Evolutionary conservation across 306 rosid genomes (phyloP), one percentile per base, ranked within the genome.

Genomic region (Bauhinia variegata): DNA sequence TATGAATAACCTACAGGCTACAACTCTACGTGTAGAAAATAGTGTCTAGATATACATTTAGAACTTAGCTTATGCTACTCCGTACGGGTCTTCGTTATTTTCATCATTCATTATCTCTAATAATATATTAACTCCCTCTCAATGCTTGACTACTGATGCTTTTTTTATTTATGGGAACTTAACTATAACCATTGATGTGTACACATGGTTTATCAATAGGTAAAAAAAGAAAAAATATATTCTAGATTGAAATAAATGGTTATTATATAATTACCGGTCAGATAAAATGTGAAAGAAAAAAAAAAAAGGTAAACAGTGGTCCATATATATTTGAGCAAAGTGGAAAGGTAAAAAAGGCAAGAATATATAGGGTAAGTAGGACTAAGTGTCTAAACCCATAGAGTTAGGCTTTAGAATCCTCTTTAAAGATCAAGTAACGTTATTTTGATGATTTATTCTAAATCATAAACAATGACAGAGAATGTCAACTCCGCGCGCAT

Each of bases 401-500:
- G 84, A 78, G 17, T 73, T 76, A 65, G 83, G 83, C 81, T 81
- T 65, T 61, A 78, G 80, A 80, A 80, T 74, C 75, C 62, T 70
- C 71, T 78, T 80, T 61, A 76, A 78, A 68, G 55, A 55, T 43
- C 57, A 67, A 79, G 34, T 39, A 71, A 77, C 36, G 43, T 59
- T 46, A 57, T 54, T n/a, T n/a, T 23, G 19, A 61, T 43, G 65
- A 77, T 62, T 77, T 83, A 77, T 75, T 79, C 75, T 68, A 38
- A 68, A 78, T 54, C 73, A 81, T 49, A 74, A 82, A 80, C 67
- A 66, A 74, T 78, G 74, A 54, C 60, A 50, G 42, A 79, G 78
- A 82, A 81, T 85, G 85, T 84, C 84, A 75, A 79, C 83, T 74
- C 65, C 67, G 83, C 74, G 71, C 67, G 83, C 74, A 74, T 79